A percentile compares a stretch with the other conserved stretches of the same genome.
These are phyloP conservation scores for Microcyclospora tardicrescens DNA, from an alignment of 2,329 filamentous ascomycete species.

Conservation along the genomic window DNA sequence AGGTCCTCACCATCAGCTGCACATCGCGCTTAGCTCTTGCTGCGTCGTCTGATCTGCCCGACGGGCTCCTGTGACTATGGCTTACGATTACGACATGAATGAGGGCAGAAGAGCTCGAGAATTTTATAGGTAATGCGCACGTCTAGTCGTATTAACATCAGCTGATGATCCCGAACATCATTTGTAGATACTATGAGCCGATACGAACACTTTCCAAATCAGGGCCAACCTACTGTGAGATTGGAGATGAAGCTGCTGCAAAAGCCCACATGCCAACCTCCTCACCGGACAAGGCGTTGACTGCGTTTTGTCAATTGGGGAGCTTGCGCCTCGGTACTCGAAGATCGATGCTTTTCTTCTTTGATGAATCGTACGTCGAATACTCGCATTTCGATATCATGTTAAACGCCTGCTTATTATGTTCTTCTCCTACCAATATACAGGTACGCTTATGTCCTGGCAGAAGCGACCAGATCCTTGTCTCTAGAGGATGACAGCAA, in stretches of 20 bases:
- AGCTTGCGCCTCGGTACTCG: constrained; percentile 21
- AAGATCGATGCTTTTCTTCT: constrained; percentile 24
- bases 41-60: too few relatives aligned
- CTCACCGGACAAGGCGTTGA: constrained; percentile 22
- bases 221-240: constrained; percentile 15
- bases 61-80: too few relatives aligned
- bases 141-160: too few relatives aligned
- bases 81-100: too few relatives aligned
- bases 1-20: too few relatives aligned
- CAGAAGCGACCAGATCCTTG: constrained; percentile 24
- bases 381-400: too few relatives aligned
- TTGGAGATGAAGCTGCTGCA: constrained; percentile 11
- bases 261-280: constrained; percentile 14
- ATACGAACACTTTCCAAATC: constrained; percentile 14
- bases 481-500: constrained; percentile 11
- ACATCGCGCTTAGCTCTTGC: too few relatives aligned
- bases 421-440: too few relatives aligned
- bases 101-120: too few relatives aligned
- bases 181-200: constrained; percentile 21
- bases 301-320: constrained; percentile 22
- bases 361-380: constrained; percentile 15
- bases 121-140: too few relatives aligned
- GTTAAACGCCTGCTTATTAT: too few relatives aligned
- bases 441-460: constrained; percentile 23
- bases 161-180: too few relatives aligned